These are phyloP conservation scores for Albugo candida DNA, from an alignment of 352 stramenopile genomes.

Conservation along the genomic window DNA sequence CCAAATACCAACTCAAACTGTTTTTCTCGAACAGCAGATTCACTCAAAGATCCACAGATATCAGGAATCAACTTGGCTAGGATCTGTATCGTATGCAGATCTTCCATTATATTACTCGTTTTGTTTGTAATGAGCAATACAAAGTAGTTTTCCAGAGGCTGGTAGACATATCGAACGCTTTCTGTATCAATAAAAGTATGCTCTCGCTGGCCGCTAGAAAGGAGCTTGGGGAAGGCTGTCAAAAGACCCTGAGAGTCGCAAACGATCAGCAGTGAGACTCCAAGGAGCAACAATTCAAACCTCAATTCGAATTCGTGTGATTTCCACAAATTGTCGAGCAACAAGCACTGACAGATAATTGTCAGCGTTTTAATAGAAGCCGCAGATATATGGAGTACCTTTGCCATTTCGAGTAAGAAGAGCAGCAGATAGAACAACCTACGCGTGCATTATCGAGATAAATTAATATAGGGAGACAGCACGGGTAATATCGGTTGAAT, in stretches of 20 bases:
- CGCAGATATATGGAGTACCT: slow-evolving; percentile 34
- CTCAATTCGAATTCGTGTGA: slow-evolving; percentile 96
- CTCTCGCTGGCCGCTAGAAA: slow-evolving; percentile 84
- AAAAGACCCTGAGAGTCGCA: slow-evolving; percentile 70
- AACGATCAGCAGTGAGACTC: background rate
- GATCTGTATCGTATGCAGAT: slow-evolving; percentile 95
- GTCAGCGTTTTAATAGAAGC: background rate
- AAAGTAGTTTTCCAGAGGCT: slow-evolving; percentile 96
- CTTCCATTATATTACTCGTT: slow-evolving; percentile 98
- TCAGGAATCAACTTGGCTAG: slow-evolving; percentile 95
- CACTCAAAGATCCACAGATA: slow-evolving; percentile 84
- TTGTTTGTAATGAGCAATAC: slow-evolving; percentile 98
- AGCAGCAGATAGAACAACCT: slow-evolving; percentile 92
- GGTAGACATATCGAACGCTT: slow-evolving; percentile 96
- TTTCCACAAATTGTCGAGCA: slow-evolving; percentile 97
- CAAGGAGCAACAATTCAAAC: slow-evolving; percentile 9
- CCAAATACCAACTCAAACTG: slow-evolving; percentile 98
- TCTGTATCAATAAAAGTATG: slow-evolving; percentile 99
- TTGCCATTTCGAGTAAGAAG: slow-evolving; percentile 90
- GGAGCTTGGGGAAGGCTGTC: slow-evolving; percentile 96
- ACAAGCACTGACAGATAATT: slow-evolving; percentile 61
- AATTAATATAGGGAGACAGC: too few relatives aligned
- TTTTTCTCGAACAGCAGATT: slow-evolving; percentile 90
- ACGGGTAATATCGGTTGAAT: too few relatives aligned
- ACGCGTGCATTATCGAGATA: background rate